Conservation (phyloP, 306 rosid genomes). For the Castanea crenata region DNA sequence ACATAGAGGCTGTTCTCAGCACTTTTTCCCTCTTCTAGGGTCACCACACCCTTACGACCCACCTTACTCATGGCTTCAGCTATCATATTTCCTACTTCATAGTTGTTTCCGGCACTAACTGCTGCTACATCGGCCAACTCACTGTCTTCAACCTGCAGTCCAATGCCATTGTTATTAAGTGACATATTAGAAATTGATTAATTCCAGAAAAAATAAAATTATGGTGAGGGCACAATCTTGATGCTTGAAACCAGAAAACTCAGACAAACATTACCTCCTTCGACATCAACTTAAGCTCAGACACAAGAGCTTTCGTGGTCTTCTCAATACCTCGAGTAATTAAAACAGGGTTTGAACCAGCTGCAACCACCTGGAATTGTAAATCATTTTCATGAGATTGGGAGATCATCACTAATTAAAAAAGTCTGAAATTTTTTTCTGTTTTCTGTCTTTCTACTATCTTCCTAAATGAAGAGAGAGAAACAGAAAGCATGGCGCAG, state of each 20-base stretch:
- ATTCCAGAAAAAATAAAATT: background rate
- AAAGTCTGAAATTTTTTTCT: background rate
- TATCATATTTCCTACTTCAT: constrained; percentile 92
- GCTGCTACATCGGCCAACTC: constrained; percentile 99
- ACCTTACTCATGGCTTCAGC: constrained; percentile 99
- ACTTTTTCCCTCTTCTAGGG: constrained; percentile 98
- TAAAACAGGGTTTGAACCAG: constrained; percentile 97
- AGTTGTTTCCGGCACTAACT: constrained; percentile 96
- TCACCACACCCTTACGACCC: constrained; percentile 98
- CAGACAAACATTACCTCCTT: constrained; percentile 60
- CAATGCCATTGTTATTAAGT: constrained; percentile 5
- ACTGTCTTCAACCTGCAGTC: constrained; percentile 89
- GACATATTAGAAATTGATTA: background rate
- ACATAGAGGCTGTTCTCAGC: constrained; percentile 91
- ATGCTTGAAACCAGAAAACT: background rate
- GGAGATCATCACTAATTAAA: background rate
- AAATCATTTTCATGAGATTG: background rate
- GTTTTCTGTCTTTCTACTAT: no score
- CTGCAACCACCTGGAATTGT: constrained; percentile 79
- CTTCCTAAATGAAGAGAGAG: no score
- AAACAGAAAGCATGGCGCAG: no score
- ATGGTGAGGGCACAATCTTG: background rate
- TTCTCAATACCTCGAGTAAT: constrained; percentile 98
- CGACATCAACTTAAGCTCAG: constrained; percentile 77
- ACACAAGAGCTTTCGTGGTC: constrained; percentile 74